These are phyloP conservation scores for Boletus rex-veris DNA, from an alignment of 768 basidiomycete species.

Conservation along the genomic window DNA sequence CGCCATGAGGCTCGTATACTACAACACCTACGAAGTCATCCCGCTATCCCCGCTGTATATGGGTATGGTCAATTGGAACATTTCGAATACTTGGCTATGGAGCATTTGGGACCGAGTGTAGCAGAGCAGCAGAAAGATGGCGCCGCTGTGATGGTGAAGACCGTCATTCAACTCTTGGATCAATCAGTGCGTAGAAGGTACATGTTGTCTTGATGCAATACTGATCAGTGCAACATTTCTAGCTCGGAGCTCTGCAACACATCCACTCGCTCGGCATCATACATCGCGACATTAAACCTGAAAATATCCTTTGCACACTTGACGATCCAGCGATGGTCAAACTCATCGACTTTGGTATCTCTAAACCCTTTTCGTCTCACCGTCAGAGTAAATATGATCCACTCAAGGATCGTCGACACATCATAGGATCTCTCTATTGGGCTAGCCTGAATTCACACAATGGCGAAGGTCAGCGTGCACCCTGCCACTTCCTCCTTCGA, in stretches of 20 bases:
- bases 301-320: not conserved
- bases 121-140: not conserved
- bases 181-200: not conserved
- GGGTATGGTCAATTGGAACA: constrained; percentile 1
- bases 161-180: not conserved
- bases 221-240: not conserved
- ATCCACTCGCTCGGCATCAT: not conserved
- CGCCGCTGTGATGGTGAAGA: not conserved
- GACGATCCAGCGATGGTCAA: constrained; percentile 1
- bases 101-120: not conserved
- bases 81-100: constrained; percentile 1
- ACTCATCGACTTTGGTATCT: constrained; percentile 4
- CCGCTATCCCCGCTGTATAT: not conserved
- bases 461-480: not conserved
- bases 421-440: constrained; percentile 1
- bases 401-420: not conserved
- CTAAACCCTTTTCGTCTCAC: not conserved
- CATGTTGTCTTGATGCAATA: not conserved
- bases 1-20: not conserved
- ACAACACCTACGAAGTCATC: not conserved
- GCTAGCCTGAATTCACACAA: constrained; percentile 3
- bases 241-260: not conserved
- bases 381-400: not conserved
- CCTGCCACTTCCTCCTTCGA: not conserved
- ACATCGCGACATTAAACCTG: constrained; percentile 1